Evolutionary conservation across 768 basidiomycete genomes (phyloP).

Genomic region (Psilocybe sp.): DNA sequence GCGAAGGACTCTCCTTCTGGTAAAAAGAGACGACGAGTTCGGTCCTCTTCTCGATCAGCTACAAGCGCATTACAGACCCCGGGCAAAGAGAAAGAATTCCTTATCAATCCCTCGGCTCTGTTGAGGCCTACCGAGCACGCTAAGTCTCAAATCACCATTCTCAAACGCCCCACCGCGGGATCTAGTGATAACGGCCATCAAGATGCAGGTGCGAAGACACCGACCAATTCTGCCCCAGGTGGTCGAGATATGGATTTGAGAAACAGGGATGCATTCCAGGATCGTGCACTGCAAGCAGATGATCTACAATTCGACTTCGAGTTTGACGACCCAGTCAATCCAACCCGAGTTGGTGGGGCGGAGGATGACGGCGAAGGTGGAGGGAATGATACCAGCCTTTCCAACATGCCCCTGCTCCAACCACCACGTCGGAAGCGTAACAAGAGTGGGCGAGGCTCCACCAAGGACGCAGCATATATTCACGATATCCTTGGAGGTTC

Average conservation of each 20-base stretch:
- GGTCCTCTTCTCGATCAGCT: too few species aligned
- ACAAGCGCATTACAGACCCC: background rate
- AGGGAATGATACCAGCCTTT: slow-evolving; percentile 22
- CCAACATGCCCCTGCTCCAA: slow-evolving; percentile 21
- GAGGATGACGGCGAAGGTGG: slow-evolving; percentile 19
- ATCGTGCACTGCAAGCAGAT: slow-evolving; percentile 7
- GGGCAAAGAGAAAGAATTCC: slow-evolving; percentile 21
- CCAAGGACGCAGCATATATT: slow-evolving; percentile 15
- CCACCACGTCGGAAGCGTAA: slow-evolving; percentile 18
- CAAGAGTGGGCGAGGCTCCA: slow-evolving; percentile 15
- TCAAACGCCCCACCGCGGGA: slow-evolving; percentile 4
- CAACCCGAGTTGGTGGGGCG: background rate
- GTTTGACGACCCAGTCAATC: slow-evolving; percentile 10
- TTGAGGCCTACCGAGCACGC: background rate
- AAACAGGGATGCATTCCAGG: slow-evolving; percentile 20
- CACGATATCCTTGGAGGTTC: slow-evolving; percentile 13
- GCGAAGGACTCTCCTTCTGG: slow-evolving; percentile 10
- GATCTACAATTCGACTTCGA: background rate
- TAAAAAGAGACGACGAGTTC: slow-evolving; percentile 12
- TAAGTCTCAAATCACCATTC: slow-evolving; percentile 2
- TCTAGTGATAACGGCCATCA: background rate
- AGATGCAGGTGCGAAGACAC: slow-evolving; percentile 17
- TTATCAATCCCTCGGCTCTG: slow-evolving; percentile 12
- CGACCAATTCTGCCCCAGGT: slow-evolving; percentile 11
- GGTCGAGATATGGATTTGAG: slow-evolving; percentile 1